These are phyloP conservation scores for Lolium rigidum DNA, from an alignment of 176 grass and related monocot genomes.

Conservation along the genomic window DNA sequence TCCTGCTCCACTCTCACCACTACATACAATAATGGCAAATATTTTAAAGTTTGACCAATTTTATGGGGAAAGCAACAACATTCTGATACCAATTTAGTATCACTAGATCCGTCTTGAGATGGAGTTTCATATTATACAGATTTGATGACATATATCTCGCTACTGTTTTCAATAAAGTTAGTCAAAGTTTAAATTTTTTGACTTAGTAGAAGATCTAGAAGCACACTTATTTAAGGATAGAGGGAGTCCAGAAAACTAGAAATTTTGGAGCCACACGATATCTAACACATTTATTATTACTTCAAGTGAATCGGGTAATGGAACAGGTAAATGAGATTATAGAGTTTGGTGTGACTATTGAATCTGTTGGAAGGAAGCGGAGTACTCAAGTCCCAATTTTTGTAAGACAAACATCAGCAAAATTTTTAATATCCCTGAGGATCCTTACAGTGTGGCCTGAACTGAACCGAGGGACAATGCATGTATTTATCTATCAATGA, in stretches of 20 bases:
- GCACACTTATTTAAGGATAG: too few relatives aligned
- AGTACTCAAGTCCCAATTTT: conserved; percentile 28
- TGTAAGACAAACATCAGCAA: neutral
- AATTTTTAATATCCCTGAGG: conserved; percentile 27
- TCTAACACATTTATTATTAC: conserved; percentile 7
- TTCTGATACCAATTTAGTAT: too few relatives aligned
- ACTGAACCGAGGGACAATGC: neutral
- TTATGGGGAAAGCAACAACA: too few relatives aligned
- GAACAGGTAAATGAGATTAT: conserved; percentile 8
- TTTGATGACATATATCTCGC: too few relatives aligned
- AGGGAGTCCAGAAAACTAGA: neutral
- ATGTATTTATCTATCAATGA: conserved; percentile 12
- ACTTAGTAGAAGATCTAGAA: too few relatives aligned
- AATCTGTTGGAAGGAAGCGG: conserved; percentile 13
- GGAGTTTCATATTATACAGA: too few relatives aligned
- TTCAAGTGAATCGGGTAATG: neutral
- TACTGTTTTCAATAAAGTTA: too few relatives aligned
- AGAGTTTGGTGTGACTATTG: neutral
- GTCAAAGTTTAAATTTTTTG: too few relatives aligned
- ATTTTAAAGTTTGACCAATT: too few relatives aligned
- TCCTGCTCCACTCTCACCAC: conserved; percentile 98
- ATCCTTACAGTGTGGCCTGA: neutral
- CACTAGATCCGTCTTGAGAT: too few relatives aligned
- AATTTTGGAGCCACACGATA: conserved; percentile 7
- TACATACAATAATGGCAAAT: conserved; percentile 42